Conservation (phyloP, 371 early-diverging fungal genomes). For the Lichtheimia corymbifera region DNA sequence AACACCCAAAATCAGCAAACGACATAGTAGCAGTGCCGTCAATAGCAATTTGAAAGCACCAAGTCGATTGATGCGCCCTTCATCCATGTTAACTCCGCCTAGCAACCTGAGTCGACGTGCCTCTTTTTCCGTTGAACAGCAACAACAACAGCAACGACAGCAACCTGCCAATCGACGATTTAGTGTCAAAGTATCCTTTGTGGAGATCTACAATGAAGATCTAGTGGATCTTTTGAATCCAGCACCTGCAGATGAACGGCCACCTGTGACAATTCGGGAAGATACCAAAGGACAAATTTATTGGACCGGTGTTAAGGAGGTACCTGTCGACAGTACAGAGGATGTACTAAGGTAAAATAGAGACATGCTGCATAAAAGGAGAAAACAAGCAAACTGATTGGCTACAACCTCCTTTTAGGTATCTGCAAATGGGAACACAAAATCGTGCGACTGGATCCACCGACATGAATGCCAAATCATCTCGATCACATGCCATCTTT, state of each 20-base stretch:
- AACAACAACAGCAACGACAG: background rate
- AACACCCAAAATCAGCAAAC: slow-evolving; percentile 2
- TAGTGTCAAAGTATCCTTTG: slow-evolving; percentile 65
- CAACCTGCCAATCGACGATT: slow-evolving; percentile 25
- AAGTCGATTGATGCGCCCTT: slow-evolving; percentile 14
- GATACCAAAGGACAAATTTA: slow-evolving; percentile 89
- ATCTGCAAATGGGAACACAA: slow-evolving; percentile 79
- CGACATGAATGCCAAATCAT: slow-evolving; percentile 95
- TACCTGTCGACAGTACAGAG: slow-evolving; percentile 69
- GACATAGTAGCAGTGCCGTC: slow-evolving; percentile 2
- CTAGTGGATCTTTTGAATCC: slow-evolving; percentile 82
- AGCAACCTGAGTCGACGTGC: background rate
- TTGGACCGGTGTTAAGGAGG: slow-evolving; percentile 91
- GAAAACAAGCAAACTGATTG: background rate
- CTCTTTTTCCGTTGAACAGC: background rate
- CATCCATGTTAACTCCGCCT: slow-evolving; percentile 15
- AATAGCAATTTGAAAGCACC: background rate
- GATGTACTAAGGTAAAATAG: slow-evolving; percentile 71
- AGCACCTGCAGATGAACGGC: slow-evolving; percentile 53
- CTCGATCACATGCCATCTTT: slow-evolving; percentile 98
- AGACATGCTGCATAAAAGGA: background rate
- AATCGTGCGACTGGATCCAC: slow-evolving; percentile 93
- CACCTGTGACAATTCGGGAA: slow-evolving; percentile 85
- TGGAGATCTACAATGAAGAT: slow-evolving; percentile 99
- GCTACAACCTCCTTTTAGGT: slow-evolving; percentile 21